A percentile compares a stretch with the other conserved stretches of the same genome.
Evolutionary conservation across 805 yeast species (phyloP).

Genomic region (Saitoella complicata): DNA sequence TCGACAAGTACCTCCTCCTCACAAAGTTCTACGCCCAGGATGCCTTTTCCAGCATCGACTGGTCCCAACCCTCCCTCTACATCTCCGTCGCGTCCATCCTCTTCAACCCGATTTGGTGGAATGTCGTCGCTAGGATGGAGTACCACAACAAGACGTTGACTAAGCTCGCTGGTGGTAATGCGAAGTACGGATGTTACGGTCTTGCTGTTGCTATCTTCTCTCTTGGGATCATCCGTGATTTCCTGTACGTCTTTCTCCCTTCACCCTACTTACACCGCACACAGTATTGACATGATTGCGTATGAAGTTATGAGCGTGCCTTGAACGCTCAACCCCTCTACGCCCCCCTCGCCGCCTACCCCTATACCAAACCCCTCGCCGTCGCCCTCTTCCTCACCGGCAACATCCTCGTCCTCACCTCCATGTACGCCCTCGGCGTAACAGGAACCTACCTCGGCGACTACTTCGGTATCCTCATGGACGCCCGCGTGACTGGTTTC

Average conservation of each 20-base stretch:
- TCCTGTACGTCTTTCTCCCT: slow-evolving; percentile 24
- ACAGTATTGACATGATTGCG: background rate
- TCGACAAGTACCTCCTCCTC: no score
- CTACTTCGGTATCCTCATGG: slow-evolving; percentile 91
- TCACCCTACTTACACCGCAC: background rate
- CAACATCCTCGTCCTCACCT: slow-evolving; percentile 59
- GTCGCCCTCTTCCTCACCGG: slow-evolving; percentile 45
- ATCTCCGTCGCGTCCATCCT: slow-evolving; percentile 45
- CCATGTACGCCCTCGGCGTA: slow-evolving; percentile 86
- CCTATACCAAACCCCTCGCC: slow-evolving; percentile 35
- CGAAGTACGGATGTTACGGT: slow-evolving; percentile 64
- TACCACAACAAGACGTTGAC: slow-evolving; percentile 64
- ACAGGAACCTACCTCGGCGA: slow-evolving; percentile 98
- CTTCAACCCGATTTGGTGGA: slow-evolving; percentile 95
- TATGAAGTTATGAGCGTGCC: slow-evolving; percentile 45
- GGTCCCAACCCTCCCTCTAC: background rate
- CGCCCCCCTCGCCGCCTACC: slow-evolving; percentile 34
- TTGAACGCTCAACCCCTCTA: slow-evolving; percentile 45
- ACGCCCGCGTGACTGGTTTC: slow-evolving; percentile 73
- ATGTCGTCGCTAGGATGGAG: slow-evolving; percentile 72
- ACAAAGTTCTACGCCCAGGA: no score
- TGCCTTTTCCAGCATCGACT: background rate
- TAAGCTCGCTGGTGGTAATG: slow-evolving; percentile 48
- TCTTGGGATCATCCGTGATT: slow-evolving; percentile 71
- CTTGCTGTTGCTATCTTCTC: slow-evolving; percentile 73